Conservation (phyloP, 495 filamentous ascomycete species). For the Collariella sp. region DNA sequence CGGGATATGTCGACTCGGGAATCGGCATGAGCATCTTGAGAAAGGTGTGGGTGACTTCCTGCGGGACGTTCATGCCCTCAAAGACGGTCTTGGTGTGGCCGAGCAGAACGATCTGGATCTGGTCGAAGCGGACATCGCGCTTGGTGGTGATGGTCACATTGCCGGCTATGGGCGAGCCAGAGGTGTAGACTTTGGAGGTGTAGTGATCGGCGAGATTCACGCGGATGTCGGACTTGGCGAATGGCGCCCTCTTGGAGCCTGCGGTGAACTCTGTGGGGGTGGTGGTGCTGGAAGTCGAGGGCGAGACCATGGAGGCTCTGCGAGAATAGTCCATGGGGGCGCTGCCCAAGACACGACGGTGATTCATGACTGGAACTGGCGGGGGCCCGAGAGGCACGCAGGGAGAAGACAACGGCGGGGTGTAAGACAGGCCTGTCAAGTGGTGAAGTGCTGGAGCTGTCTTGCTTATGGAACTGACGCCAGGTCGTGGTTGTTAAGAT, state of each 20-base stretch:
- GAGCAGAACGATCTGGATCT: slow-evolving; percentile 71
- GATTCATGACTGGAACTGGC: too few relatives aligned
- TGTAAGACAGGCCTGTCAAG: too few relatives aligned
- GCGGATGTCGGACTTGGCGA: slow-evolving; percentile 30
- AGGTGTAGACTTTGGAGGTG: slow-evolving; percentile 42
- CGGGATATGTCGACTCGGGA: slow-evolving; percentile 56
- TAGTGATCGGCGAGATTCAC: slow-evolving; percentile 42
- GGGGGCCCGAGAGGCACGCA: too few relatives aligned
- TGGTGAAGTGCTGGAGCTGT: too few relatives aligned
- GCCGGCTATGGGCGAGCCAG: slow-evolving; percentile 38
- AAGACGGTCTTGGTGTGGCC: slow-evolving; percentile 46
- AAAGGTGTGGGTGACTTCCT: slow-evolving; percentile 50
- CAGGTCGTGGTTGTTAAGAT: too few relatives aligned
- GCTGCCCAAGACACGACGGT: not conserved
- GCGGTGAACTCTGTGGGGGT: slow-evolving; percentile 1
- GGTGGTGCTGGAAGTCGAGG: slow-evolving; percentile 5
- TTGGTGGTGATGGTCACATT: slow-evolving; percentile 48
- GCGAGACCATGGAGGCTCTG: not conserved
- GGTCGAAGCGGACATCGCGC: slow-evolving; percentile 65
- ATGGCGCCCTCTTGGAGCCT: slow-evolving; percentile 6
- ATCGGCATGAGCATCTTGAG: slow-evolving; percentile 79
- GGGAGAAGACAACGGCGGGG: too few relatives aligned
- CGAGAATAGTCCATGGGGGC: not conserved
- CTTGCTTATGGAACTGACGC: too few relatives aligned
- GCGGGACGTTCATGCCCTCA: slow-evolving; percentile 35